Base-by-base conservation (phyloP, 495 filamentous ascomycete species). In the Hypoxylon cercidicola region DNA sequence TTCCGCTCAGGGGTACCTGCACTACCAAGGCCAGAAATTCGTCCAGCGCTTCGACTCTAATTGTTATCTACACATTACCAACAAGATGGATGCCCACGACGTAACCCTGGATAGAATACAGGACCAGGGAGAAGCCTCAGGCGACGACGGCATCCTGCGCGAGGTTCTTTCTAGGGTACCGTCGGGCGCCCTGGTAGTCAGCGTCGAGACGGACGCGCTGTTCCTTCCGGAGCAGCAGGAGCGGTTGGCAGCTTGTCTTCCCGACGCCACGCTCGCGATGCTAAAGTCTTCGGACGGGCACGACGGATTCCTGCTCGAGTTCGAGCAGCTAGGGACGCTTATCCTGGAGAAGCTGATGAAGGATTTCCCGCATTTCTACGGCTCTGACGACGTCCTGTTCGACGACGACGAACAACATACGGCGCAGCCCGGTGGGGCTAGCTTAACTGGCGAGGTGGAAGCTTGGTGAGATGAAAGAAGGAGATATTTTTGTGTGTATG, bases 31-130 rank as follows among this genome's bases (percentile, higher is more conserved):
- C 1, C 66, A 74, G 20, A 78, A 78, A 55, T 78, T 78, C 43
- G 63, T 74, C 21, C 55, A 66, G 34, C 64, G 76, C 7, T 77
- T 78, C 57, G 76, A 78, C 48, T 72, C 75, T 7, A 78, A 78
- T 37, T 78, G 76, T 25, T 78, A 76, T 30, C 54, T 78, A 2
- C 73, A 75, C 58, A 65, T 77, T 43, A 72, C 70, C 3, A 63
- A 71, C 46, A 78, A 78, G 60, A 76, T 78, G 71, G 76, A 78
- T 50, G 49, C 68, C 2, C 76, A 78, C 66, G 76, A 78, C 60
- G 61, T 78, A 5, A 71, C 66, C 11, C 60, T 68, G 0, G 72
- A 64, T 16, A 60, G 75, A 30, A 35, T 9, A 10, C 28, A 52
- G 15, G 9, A 46, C 15, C 15, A 15, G 23, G 52, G 7, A 16